Conservation (phyloP, 2,329 filamentous ascomycete species). For the Didymella arachidicola region DNA sequence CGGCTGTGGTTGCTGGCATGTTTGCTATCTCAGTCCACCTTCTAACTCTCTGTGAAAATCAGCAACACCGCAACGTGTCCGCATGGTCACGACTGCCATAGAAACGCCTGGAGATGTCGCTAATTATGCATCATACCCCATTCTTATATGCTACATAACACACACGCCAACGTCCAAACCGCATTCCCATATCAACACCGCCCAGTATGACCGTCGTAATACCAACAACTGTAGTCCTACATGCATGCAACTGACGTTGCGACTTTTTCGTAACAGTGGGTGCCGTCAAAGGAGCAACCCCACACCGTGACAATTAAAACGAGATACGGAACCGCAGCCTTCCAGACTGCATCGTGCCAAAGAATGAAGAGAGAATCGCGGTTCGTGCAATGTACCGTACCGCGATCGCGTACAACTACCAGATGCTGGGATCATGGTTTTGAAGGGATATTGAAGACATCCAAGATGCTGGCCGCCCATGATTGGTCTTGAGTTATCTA, state of each 20-base stretch:
- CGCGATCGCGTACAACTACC: not conserved
- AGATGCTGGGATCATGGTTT: not conserved
- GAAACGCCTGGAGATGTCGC: not conserved
- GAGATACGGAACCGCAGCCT: constrained; percentile 19
- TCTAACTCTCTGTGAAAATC: not conserved
- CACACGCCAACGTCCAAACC: constrained; percentile 4
- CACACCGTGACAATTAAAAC: constrained; percentile 25
- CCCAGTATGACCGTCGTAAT: constrained; percentile 15
- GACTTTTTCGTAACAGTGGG: constrained; percentile 24
- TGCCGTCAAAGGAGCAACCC: constrained; percentile 20
- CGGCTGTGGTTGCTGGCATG: too few relatives aligned
- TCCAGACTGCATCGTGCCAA: constrained; percentile 17
- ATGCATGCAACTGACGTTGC: constrained; percentile 19
- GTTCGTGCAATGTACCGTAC: constrained; percentile 2
- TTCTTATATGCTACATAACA: constrained; percentile 11
- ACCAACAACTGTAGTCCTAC: constrained; percentile 17
- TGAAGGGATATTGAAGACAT: not conserved
- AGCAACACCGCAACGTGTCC: not conserved
- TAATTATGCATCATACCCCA: constrained; percentile 19
- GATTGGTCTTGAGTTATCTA: not conserved
- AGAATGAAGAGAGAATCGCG: constrained; percentile 14
- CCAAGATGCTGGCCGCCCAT: not conserved
- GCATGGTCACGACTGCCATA: not conserved
- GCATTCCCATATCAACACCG: constrained; percentile 15
- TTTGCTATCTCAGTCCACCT: fast-evolving